Evolutionary conservation across 2,329 filamentous ascomycete genomes (phyloP), one percentile per base, ranked within the genome.

Genomic region (Penicillium brasilianum): DNA sequence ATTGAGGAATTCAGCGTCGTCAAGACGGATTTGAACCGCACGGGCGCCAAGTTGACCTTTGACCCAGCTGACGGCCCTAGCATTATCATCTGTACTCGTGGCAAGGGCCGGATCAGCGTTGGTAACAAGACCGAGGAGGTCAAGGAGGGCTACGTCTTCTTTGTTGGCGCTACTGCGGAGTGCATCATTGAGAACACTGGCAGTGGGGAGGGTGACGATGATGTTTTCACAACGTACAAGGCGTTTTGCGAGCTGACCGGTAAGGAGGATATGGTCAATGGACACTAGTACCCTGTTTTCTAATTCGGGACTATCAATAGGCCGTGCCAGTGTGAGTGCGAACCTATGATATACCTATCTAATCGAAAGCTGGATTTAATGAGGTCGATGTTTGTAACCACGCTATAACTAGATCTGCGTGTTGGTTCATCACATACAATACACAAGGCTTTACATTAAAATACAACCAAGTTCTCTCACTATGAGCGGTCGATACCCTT

Each of bases 1-100:
- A 99, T 99, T 65, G 92, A 97, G 55, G 95, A 99, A 75, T 99
- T 99, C 77, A 90, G 88, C 67, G 94, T 99, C 16, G 87, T 97
- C 50, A 89, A 92, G 71, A 90, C 91, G 0, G 86, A 90, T 11
- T 82, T 99, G 37, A 90, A 89, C 67, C 82, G 80, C 46, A 77
- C 83, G 0, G 90, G 88, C 2, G 87, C 91, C 32, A 97, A 96
- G 78, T 92, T 88, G 0, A 97, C 91, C 0, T 96, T 99, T 70
- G 93, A 97, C 64, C 84, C 88, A 0, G 87, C 99, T 52, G 87
- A 90, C 7, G 95, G 95, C 0, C 95, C 95, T 0, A 97, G 93
- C 75, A 93, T 99, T 69, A 78, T 98, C 66, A 95, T 99, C 63
- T 97, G 93, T 79, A 98, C 94, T 0, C 82, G 84, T 46, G 95